Evolutionary conservation across 192 early-diverging fungal genomes (phyloP).

Genomic region (Jimgerdemannia flammicorona): DNA sequence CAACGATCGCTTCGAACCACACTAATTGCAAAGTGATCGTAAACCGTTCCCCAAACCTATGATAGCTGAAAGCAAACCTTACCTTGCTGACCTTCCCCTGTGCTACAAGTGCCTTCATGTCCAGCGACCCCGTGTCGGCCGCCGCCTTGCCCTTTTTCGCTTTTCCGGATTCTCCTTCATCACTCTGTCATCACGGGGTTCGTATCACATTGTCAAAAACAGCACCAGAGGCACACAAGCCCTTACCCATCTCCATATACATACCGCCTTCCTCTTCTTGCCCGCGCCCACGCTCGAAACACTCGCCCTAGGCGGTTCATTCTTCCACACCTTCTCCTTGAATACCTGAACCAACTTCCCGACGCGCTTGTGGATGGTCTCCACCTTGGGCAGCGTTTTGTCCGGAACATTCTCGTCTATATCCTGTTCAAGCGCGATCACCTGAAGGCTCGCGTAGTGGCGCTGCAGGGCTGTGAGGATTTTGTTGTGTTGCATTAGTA

Average conservation of each 20-base stretch:
- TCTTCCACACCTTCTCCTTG: not conserved
- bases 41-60: not conserved
- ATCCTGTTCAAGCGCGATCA: conserved; percentile 33
- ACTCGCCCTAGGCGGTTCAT: not conserved
- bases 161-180: not conserved
- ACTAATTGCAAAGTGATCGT: not conserved
- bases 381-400: conserved; percentile 21
- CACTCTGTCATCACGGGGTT: not conserved
- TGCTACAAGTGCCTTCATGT: conserved; percentile 18
- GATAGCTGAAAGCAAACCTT: conserved; percentile 1
- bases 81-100: conserved; percentile 25
- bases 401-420: conserved; percentile 34
- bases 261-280: conserved; percentile 7
- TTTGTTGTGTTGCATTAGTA: not conserved
- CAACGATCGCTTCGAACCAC: not conserved
- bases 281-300: not conserved
- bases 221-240: not conserved
- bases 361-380: conserved; percentile 7
- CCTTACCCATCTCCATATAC: not conserved
- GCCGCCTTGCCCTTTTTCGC: not conserved
- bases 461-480: conserved; percentile 28
- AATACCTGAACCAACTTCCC: conserved; percentile 4
- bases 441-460: conserved; percentile 35
- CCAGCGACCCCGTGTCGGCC: conserved; percentile 13
- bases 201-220: not conserved